phyloP scores from a whole-genome alignment of 306 rosid genomes.

The Vigna hirtella region DNA sequence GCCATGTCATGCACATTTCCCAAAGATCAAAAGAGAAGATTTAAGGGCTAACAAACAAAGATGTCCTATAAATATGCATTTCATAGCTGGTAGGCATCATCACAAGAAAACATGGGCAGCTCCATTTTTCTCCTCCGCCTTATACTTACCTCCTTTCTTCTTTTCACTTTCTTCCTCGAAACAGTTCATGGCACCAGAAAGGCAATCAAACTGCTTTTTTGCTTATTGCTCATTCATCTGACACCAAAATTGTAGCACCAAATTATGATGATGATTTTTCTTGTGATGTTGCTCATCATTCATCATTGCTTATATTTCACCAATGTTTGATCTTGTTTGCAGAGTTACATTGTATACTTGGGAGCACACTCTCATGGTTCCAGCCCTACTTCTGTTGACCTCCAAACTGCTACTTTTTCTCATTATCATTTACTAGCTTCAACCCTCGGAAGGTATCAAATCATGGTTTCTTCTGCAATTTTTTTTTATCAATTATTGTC shows the following conservation, averaged over 20 bases:
- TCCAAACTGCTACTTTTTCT: constrained; percentile 23
- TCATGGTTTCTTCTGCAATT: no score
- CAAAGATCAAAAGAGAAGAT: not conserved
- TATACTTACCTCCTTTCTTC: not conserved
- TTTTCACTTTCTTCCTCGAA: constrained; percentile 1
- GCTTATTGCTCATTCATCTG: not conserved
- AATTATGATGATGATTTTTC: not conserved
- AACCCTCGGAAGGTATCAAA: constrained; percentile 40
- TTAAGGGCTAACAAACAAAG: no score
- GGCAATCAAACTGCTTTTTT: not conserved
- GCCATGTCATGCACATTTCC: not conserved
- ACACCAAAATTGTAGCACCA: not conserved
- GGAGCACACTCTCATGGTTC: constrained; percentile 48
- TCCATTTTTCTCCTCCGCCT: not conserved
- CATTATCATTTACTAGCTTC: constrained; percentile 47
- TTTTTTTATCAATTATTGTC: not conserved
- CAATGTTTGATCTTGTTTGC: not conserved
- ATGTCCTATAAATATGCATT: not conserved
- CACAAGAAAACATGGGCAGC: not conserved
- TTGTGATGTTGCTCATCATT: not conserved
- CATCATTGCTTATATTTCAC: not conserved
- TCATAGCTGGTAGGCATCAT: not conserved
- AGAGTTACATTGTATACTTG: constrained; percentile 42
- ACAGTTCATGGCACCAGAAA: not conserved
- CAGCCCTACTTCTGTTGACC: constrained; percentile 21